These are phyloP conservation scores for Trichophyton mentagrophytes DNA, from an alignment of 2,329 filamentous ascomycete genomes.

Conservation along the genomic window DNA sequence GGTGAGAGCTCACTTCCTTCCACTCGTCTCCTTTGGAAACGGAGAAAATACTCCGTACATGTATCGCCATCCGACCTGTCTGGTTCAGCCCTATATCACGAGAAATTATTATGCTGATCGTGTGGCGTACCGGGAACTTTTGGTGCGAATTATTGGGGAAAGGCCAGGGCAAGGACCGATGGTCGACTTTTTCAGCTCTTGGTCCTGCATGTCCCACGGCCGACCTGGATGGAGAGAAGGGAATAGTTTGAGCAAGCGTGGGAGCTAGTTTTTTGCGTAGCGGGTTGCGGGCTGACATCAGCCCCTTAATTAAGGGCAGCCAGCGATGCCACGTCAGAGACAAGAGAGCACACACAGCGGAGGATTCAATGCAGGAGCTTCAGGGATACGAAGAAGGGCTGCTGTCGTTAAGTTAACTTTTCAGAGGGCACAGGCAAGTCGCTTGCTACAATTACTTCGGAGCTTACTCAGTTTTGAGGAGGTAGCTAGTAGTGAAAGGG, in stretches of 20 bases:
- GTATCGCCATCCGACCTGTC: not conserved
- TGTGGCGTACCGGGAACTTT: not conserved
- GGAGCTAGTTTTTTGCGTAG: not conserved
- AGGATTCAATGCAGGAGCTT: slow-evolving; percentile 3
- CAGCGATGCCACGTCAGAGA: slow-evolving; percentile 1
- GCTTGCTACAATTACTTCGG: too few relatives aligned
- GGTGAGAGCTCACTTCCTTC: not conserved
- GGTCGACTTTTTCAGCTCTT: not conserved
- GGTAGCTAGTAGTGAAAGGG: not conserved
- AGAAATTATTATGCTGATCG: not conserved
- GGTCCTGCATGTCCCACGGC: not conserved
- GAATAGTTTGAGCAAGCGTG: slow-evolving; percentile 1
- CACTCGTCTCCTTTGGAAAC: not conserved
- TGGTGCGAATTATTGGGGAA: not conserved
- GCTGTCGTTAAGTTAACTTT: too few relatives aligned
- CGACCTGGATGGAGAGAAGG: not conserved
- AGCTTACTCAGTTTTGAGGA: too few relatives aligned
- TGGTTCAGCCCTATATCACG: slow-evolving; percentile 2
- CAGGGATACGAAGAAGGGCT: not conserved
- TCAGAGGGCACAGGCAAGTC: too few relatives aligned
- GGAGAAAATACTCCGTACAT: not conserved
- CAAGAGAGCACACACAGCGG: not conserved
- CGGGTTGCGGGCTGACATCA: not conserved
- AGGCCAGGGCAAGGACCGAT: not conserved
- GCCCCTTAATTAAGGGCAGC: not conserved